Evolutionary conservation across 2,329 filamentous ascomycete genomes (phyloP).

Genomic region (Harringtonia lauricola): DNA sequence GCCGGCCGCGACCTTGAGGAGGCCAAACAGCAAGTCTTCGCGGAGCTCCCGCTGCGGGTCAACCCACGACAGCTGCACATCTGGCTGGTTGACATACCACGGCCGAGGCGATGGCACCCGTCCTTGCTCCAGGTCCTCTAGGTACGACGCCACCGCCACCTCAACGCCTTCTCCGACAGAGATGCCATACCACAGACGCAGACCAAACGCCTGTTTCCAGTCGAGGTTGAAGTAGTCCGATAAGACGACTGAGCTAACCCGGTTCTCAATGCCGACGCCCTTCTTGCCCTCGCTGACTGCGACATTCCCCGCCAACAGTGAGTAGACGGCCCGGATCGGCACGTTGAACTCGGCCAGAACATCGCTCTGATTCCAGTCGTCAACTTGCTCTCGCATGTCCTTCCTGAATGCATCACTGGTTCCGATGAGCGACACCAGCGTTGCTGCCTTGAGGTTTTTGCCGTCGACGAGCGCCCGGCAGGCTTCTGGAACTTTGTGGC

Average conservation of each 20-base stretch:
- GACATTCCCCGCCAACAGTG: slow-evolving; percentile 81
- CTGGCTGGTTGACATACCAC: slow-evolving; percentile 51
- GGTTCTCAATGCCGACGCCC: slow-evolving; percentile 64
- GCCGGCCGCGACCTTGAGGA: slow-evolving; percentile 72
- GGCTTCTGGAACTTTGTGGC: slow-evolving; percentile 69
- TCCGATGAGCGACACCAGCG: slow-evolving; percentile 56
- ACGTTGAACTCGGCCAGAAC: slow-evolving; percentile 81
- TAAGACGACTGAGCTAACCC: slow-evolving; percentile 68
- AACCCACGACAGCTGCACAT: slow-evolving; percentile 46
- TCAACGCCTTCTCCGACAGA: slow-evolving; percentile 57
- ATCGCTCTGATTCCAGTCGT: slow-evolving; percentile 73
- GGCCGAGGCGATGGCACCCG: slow-evolving; percentile 63
- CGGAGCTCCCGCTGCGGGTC: slow-evolving; percentile 30
- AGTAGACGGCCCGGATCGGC: slow-evolving; percentile 76
- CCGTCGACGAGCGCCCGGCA: slow-evolving; percentile 68
- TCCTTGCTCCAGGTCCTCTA: slow-evolving; percentile 59
- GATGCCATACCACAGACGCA: slow-evolving; percentile 82
- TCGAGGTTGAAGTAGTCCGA: slow-evolving; percentile 75
- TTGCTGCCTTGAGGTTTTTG: slow-evolving; percentile 47
- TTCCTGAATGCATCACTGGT: slow-evolving; percentile 56
- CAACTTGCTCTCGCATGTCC: slow-evolving; percentile 70
- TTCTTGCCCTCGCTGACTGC: slow-evolving; percentile 71
- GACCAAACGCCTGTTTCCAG: slow-evolving; percentile 87
- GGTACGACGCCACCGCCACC: slow-evolving; percentile 61
- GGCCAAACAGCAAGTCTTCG: slow-evolving; percentile 76